A percentile compares a stretch with the other conserved stretches of the same genome.
Evolutionary conservation across 345 rosid species (phyloP).

Genomic region (Corymbia maculata): DNA sequence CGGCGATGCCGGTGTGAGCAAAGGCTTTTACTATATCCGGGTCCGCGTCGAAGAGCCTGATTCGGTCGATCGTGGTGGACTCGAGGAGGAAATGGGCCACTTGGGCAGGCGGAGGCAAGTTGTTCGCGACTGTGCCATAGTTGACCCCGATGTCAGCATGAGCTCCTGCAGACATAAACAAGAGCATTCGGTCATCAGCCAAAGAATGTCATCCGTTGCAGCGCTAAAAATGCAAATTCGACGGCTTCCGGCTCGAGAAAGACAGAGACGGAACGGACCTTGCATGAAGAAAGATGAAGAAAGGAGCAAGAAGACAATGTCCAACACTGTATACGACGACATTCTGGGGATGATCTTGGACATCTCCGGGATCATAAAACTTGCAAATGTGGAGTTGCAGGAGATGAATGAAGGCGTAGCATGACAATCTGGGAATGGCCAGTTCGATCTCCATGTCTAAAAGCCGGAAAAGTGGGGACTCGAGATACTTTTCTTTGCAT

Average conservation of each 20-base stretch:
- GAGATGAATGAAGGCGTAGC: background rate
- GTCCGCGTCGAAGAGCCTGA: constrained; percentile 63
- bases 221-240: background rate
- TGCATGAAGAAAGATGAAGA: background rate
- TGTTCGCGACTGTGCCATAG: constrained; percentile 66
- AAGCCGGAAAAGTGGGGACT: background rate
- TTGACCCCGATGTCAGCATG: constrained; percentile 56
- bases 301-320: background rate
- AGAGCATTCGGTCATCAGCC: background rate
- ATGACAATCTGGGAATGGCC: background rate
- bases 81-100: constrained; percentile 64
- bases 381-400: background rate
- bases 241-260: background rate
- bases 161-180: constrained; percentile 10
- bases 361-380: background rate
- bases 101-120: constrained; percentile 66
- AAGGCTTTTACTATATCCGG: constrained; percentile 53
- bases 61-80: constrained; percentile 56
- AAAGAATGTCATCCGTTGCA: background rate
- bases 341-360: background rate
- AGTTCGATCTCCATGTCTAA: background rate
- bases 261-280: background rate
- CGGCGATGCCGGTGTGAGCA: constrained; percentile 46
- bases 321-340: background rate
- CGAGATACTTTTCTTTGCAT: constrained; percentile 36